Percentiles rank a stretch among this genome's conserved stretches.
These are phyloP conservation scores for Hanseniaspora uvarum DNA, from an alignment of 1,139 yeast genomes.

Conservation along the genomic window DNA sequence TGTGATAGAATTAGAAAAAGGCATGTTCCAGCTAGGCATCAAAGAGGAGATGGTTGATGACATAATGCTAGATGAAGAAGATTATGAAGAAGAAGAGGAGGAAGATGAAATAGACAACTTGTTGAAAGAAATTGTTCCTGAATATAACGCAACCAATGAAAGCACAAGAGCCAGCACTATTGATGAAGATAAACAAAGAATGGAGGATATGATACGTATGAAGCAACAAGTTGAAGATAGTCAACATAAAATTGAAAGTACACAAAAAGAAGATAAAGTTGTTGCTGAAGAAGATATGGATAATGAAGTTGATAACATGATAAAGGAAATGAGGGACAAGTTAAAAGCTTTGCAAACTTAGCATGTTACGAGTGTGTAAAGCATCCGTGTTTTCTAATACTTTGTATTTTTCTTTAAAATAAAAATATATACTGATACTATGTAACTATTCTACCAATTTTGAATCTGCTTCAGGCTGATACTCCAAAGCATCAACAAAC, in stretches of 20 bases:
- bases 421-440: not conserved
- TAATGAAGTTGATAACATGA: conserved; percentile 62
- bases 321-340: conserved; percentile 82
- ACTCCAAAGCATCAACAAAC: conserved; percentile 24
- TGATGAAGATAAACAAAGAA: conserved; percentile 40
- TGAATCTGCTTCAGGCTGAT: not conserved
- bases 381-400: too few relatives aligned
- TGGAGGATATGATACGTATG: conserved; percentile 37
- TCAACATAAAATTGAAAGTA: conserved; percentile 26
- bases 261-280: conserved; percentile 33
- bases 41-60: conserved; percentile 95
- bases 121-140: conserved; percentile 39
- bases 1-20: conserved; percentile 79
- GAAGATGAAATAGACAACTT: conserved; percentile 58
- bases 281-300: conserved; percentile 59
- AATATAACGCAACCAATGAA: not conserved
- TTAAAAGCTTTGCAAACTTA: conserved; percentile 73
- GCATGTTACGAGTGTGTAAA: conserved; percentile 14
- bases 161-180: not conserved
- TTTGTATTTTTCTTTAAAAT: too few relatives aligned
- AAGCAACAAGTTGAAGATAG: conserved; percentile 30
- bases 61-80: conserved; percentile 61
- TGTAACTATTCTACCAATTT: not conserved
- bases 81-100: conserved; percentile 54
- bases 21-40: conserved; percentile 81